Conservation (phyloP, 2,329 filamentous ascomycete species). For the Fusarium oxysporum region DNA sequence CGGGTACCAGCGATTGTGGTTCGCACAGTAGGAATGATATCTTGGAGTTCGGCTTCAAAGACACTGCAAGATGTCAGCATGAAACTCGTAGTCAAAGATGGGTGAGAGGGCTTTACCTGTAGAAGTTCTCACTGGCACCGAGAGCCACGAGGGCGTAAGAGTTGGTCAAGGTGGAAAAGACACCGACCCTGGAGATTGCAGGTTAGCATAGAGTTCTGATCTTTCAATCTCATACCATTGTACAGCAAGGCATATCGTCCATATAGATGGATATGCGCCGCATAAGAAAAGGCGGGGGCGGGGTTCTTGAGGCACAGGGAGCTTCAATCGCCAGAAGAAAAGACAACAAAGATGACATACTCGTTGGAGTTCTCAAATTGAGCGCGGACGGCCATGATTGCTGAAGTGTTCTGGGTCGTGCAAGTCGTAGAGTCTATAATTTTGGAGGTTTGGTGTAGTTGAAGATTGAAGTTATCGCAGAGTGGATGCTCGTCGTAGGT, state of each 20-base stretch:
- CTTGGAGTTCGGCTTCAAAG: constrained; percentile 97
- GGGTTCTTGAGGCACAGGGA: constrained; percentile 31
- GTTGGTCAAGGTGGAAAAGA: constrained; percentile 97
- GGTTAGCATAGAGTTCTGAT: constrained; percentile 16
- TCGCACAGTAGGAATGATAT: constrained; percentile 96
- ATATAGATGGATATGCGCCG: not conserved
- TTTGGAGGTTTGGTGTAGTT: constrained; percentile 10
- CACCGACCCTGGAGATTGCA: constrained; percentile 77
- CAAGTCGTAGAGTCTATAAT: constrained; percentile 34
- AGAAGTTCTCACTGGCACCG: constrained; percentile 98
- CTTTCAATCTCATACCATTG: not conserved
- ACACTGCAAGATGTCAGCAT: constrained; percentile 65
- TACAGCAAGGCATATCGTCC: not conserved
- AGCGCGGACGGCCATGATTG: constrained; percentile 73
- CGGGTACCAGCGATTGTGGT: constrained; percentile 96
- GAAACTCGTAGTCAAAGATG: not conserved
- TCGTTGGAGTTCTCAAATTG: constrained; percentile 94
- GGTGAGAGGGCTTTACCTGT: constrained; percentile 68
- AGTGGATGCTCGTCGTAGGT: constrained; percentile 31
- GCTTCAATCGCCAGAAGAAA: constrained; percentile 8
- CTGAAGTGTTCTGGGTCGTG: constrained; percentile 30
- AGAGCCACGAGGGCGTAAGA: constrained; percentile 95
- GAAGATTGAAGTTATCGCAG: constrained; percentile 27
- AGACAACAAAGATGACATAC: constrained; percentile 62
- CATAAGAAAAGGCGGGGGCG: constrained; percentile 43